Percentiles rank a stretch among this genome's conserved stretches.
Evolutionary conservation across 1,284 basidiomycete genomes (phyloP).

Genomic region (Chondrostereum purpureum): DNA sequence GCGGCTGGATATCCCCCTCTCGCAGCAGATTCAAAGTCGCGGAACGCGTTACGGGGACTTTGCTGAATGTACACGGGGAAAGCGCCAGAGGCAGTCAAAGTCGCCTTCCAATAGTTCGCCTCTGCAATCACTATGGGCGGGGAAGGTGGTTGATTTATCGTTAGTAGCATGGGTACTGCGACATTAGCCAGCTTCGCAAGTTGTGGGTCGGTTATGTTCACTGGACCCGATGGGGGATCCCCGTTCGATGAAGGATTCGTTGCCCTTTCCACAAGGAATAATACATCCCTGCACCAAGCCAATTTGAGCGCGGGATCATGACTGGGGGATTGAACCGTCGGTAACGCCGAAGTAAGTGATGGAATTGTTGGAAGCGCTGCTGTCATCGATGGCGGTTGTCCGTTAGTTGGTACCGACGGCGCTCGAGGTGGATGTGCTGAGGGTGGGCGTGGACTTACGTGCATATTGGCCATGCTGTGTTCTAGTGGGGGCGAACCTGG

Average conservation of each 20-base stretch:
- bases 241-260: slow-evolving; percentile 25
- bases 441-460: slow-evolving; percentile 18
- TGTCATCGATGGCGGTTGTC: slow-evolving; percentile 44
- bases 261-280: slow-evolving; percentile 64
- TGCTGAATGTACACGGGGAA: slow-evolving; percentile 54
- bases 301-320: slow-evolving; percentile 57
- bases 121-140: slow-evolving; percentile 53
- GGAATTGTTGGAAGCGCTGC: slow-evolving; percentile 58
- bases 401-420: background rate
- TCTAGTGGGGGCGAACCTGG: slow-evolving; percentile 7
- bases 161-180: slow-evolving; percentile 59
- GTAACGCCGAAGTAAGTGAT: slow-evolving; percentile 41
- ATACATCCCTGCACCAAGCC: slow-evolving; percentile 73
- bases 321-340: slow-evolving; percentile 39
- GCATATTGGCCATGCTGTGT: slow-evolving; percentile 1
- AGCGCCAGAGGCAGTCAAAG: slow-evolving; percentile 63
- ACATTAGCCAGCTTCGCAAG: slow-evolving; percentile 58
- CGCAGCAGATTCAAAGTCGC: slow-evolving; percentile 81
- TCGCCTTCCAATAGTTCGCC: slow-evolving; percentile 70
- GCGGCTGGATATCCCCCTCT: slow-evolving; percentile 64
- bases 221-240: slow-evolving; percentile 44
- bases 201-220: slow-evolving; percentile 54
- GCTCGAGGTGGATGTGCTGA: slow-evolving; percentile 22
- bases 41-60: slow-evolving; percentile 78
- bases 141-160: slow-evolving; percentile 31